Base-by-base conservation (phyloP, 257 asterid genomes). In the Ilex aquifolium region DNA sequence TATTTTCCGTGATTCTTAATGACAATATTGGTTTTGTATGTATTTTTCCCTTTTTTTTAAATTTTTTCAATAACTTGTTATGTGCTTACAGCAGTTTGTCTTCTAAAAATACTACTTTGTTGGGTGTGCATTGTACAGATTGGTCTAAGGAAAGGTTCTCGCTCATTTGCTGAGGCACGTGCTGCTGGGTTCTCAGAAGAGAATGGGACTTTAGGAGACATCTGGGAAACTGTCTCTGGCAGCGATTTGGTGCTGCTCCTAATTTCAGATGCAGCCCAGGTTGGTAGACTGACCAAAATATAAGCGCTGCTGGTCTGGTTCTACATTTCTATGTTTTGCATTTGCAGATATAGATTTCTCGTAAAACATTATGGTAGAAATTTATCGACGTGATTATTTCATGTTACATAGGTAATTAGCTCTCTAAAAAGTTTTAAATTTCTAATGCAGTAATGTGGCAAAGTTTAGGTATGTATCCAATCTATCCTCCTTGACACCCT, bases 261-360 rank as follows among this genome's bases (percentile, higher is more conserved):
- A 76, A 92, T 92, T 68, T 88, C 98, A 59, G 98, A 92, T 76
- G 77, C 95, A 10, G 98, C 98, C 69, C 98, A 92, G 97, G 98
- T 88, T 66, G 40, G 81, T 57, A 31, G 27, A 42, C 50, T 60
- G 31, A 44, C 67, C 56, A 4, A 36, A 4, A 36, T 36, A 36
- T 36, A 36, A 36, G 8, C 8, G 42, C 42, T 2, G 42, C 5
- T 36, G 1, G 42, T 36, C 8, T 36, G 8, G 42, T 36, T 36
- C 42, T 36, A 36, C 42, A 36, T 36, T 36, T 5, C 42, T 36
- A 36, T 36, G 27, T 36, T 7, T 36, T 36, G 7, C 42, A 36
- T 36, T 36, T 36, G 5, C 42, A 36, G 42, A 5, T 36, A 36
- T 36, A 36, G 8, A 7, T 21, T 36, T 36, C 7, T 36, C 5